These are phyloP conservation scores for Tympanopsis confertula DNA, from an alignment of 2,329 filamentous ascomycete species.

Conservation along the genomic window DNA sequence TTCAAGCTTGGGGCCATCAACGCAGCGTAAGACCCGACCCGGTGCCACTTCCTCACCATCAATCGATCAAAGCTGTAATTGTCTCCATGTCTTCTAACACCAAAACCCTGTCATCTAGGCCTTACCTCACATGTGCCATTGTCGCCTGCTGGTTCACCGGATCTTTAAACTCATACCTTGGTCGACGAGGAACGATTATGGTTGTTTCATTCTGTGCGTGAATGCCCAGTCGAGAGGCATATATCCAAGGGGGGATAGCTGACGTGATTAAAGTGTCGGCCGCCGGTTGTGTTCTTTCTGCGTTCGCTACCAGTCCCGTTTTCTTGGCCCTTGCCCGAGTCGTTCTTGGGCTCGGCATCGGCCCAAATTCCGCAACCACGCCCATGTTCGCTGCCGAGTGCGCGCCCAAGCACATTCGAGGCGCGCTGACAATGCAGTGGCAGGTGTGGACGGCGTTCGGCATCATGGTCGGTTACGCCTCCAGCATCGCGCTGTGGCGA, in stretches of 20 bases:
- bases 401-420: constrained; percentile 23
- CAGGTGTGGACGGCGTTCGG: constrained; percentile 23
- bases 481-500: constrained; percentile 31
- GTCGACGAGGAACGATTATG: constrained; percentile 53
- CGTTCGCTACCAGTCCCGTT: constrained; percentile 6
- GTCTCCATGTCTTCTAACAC: no score
- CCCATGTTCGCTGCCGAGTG: constrained; percentile 22
- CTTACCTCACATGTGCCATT: constrained; percentile 36
- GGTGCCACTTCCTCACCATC: no score
- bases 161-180: constrained; percentile 48
- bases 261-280: not conserved
- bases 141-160: constrained; percentile 36
- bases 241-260: constrained; percentile 25
- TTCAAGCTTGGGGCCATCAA: constrained; percentile 38
- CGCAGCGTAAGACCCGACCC: no score
- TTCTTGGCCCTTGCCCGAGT: constrained; percentile 20
- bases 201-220: constrained; percentile 43
- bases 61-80: no score
- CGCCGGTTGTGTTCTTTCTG: not conserved
- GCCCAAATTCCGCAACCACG: constrained; percentile 21
- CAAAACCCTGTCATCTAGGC: no score
- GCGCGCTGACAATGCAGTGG: constrained; percentile 19
- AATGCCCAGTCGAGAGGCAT: constrained; percentile 37
- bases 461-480: constrained; percentile 25
- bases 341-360: constrained; percentile 22